phyloP scores from a whole-genome alignment of 176 grass and related monocot genomes.

The Musa acuminata region DNA sequence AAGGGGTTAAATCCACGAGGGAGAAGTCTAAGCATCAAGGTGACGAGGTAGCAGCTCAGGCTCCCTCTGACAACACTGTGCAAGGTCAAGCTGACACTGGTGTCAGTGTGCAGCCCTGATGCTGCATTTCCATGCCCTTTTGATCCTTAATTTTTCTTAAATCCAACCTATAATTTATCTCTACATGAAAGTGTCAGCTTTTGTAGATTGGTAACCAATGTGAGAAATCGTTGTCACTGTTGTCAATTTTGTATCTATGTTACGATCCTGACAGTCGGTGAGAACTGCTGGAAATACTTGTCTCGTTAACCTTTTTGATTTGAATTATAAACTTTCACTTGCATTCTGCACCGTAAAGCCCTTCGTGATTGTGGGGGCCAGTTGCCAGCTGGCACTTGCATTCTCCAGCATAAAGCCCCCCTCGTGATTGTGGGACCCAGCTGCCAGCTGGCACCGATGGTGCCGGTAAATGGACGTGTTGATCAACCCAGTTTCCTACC shows the following conservation, averaged over 20 bases:
- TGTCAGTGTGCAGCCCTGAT: not conserved
- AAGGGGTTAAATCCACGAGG: constrained; percentile 34
- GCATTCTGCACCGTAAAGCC: no score
- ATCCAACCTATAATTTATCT: not conserved
- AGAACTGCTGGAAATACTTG: not conserved
- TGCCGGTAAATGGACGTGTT: no score
- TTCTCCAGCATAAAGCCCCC: no score
- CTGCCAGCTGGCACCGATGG: no score
- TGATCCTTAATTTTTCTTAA: not conserved
- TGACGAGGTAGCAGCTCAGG: not conserved
- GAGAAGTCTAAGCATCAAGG: constrained; percentile 29
- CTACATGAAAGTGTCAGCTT: not conserved
- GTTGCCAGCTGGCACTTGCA: no score
- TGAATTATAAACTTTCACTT: not conserved
- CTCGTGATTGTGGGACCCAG: no score
- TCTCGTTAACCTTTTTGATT: not conserved
- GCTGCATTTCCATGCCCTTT: not conserved
- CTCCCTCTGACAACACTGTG: not conserved
- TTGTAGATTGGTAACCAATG: not conserved
- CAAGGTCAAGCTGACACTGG: not conserved
- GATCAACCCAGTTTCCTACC: no score
- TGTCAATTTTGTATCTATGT: not conserved
- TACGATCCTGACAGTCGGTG: not conserved
- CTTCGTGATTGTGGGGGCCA: no score
- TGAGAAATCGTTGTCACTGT: not conserved